A percentile compares a stretch with the other conserved stretches of the same genome.
Conservation (phyloP, 129 eudicot species). For the Saposhnikovia divaricata region DNA sequence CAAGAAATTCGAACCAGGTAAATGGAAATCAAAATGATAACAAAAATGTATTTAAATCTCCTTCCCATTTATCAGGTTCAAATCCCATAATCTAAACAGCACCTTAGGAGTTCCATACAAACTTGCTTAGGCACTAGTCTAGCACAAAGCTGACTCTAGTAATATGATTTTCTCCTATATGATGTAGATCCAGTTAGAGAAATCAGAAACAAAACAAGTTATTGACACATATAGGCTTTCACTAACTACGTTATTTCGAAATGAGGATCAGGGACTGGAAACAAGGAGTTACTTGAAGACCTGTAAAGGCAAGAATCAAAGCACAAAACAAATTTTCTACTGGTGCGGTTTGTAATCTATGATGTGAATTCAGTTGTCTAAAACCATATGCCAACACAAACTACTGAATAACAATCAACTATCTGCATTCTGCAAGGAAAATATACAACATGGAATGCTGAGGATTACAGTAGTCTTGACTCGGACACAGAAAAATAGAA, state of each 20-base stretch:
- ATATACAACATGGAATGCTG: not conserved
- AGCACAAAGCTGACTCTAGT: not conserved
- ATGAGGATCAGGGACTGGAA: not conserved
- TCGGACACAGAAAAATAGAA: not conserved
- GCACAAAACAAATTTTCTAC: not conserved
- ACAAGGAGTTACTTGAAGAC: not conserved
- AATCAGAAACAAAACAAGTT: not conserved
- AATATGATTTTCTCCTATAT: not conserved
- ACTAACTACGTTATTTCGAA: not conserved
- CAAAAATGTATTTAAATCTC: too few species aligned
- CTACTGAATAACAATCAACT: not conserved
- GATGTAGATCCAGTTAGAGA: not conserved
- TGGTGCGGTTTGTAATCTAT: not conserved
- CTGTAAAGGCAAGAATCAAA: not conserved
- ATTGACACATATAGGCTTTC: not conserved
- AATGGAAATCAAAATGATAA: too few species aligned
- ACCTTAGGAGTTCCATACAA: not conserved
- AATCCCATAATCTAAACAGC: too few species aligned
- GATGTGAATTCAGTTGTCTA: not conserved
- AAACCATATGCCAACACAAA: not conserved
- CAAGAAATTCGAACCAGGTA: too few species aligned
- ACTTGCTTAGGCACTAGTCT: not conserved
- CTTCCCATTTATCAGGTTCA: too few species aligned
- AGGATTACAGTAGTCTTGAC: not conserved
- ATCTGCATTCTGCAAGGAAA: not conserved